These are phyloP conservation scores for Actinomortierella ambigua DNA, from an alignment of 371 early-diverging fungal species.

Conservation along the genomic window DNA sequence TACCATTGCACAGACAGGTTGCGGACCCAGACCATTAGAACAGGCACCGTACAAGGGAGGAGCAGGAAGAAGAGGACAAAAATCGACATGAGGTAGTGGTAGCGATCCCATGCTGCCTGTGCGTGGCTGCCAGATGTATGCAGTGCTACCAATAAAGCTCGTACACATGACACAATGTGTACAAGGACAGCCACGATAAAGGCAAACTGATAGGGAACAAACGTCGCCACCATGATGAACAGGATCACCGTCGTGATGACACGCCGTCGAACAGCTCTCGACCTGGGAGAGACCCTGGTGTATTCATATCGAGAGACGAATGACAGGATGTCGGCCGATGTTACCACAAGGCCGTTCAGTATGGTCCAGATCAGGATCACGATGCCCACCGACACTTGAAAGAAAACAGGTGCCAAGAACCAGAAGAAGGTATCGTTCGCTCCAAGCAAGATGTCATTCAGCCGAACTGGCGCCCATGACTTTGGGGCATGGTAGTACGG, in stretches of 20 bases:
- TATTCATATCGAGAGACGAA: conserved; percentile 31
- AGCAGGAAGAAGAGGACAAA: conserved; percentile 62
- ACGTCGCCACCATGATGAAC: conserved; percentile 71
- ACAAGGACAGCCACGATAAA: conserved; percentile 79
- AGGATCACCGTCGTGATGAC: conserved; percentile 59
- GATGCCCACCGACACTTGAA: conserved; percentile 57
- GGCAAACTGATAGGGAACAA: conserved; percentile 84
- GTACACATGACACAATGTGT: conserved; percentile 69
- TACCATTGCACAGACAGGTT: conserved; percentile 77
- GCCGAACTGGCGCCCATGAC: conserved; percentile 4
- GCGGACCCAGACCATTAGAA: conserved; percentile 70
- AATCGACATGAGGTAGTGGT: conserved; percentile 64
- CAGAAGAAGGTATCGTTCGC: conserved; percentile 66
- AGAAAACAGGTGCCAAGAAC: conserved; percentile 63
- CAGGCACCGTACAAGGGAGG: conserved; percentile 67
- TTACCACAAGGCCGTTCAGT: conserved; percentile 32
- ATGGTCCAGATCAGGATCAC: conserved; percentile 56
- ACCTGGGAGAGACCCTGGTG: conserved; percentile 30
- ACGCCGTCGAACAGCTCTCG: conserved; percentile 55
- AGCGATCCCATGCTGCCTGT: conserved; percentile 51
- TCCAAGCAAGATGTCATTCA: conserved; percentile 59
- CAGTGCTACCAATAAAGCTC: conserved; percentile 54
- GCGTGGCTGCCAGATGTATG: conserved; percentile 9
- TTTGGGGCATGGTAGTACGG: too few species aligned
- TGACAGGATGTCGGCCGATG: conserved; percentile 17